A percentile compares a stretch with the other conserved stretches of the same genome.
These are phyloP conservation scores for Penium margaritaceum DNA, from an alignment of 139 green algal species.

Conservation along the genomic window DNA sequence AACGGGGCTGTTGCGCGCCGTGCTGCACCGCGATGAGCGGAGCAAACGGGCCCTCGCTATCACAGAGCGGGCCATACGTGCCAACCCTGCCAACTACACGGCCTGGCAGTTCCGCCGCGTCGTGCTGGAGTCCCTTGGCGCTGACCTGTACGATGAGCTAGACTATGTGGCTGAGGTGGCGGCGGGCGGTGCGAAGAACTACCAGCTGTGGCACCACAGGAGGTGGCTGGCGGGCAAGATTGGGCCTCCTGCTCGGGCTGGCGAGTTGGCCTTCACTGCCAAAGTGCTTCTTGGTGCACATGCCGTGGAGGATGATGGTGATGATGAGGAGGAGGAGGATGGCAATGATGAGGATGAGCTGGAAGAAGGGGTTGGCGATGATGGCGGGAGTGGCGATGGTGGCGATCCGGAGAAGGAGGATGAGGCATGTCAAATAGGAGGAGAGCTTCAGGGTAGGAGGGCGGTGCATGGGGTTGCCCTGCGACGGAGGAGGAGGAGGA, in stretches of 20 bases:
- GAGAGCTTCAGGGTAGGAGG: no score
- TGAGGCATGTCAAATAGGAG: no score
- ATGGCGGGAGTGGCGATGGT: no score
- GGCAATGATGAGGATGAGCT: not conserved
- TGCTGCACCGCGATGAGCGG: constrained; percentile 22
- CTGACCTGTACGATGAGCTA: not conserved
- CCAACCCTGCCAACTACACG: constrained; percentile 45
- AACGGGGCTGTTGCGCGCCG: constrained; percentile 34
- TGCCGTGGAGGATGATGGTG: no score
- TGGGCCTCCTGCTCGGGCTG: not conserved
- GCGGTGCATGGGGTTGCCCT: no score
- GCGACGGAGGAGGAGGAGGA: not conserved
- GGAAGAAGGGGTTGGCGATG: no score
- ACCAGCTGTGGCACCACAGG: constrained; percentile 45
- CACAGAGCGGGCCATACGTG: constrained; percentile 23
- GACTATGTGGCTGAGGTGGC: not conserved
- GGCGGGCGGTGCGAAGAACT: constrained; percentile 35
- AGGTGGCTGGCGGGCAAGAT: constrained; percentile 19
- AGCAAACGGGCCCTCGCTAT: constrained; percentile 23
- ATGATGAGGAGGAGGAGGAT: not conserved
- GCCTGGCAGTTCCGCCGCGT: not conserved
- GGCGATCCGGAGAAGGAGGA: no score
- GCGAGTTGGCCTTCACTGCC: constrained; percentile 36
- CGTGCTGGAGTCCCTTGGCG: not conserved
- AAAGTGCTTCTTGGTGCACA: no score